Base-by-base conservation (phyloP, 768 basidiomycete genomes). In the Suillus hirtellus region DNA sequence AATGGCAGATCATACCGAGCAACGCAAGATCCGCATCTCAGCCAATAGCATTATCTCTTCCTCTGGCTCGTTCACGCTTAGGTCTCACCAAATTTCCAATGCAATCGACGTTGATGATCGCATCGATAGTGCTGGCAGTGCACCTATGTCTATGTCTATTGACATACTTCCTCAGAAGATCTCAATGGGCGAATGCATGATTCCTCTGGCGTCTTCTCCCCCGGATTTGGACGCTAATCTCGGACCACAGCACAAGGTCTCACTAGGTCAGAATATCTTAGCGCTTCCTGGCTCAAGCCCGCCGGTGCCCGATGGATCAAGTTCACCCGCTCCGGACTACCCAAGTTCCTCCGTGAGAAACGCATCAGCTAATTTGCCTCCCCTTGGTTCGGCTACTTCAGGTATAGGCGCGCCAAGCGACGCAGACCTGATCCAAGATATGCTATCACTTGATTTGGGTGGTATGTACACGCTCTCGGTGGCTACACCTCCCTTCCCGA, bases 11-110 rank as follows among this genome's bases (percentile, higher is more conserved):
- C 60, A 37, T 24, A 60, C 54, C 14, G 17, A 52, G 34, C 44
- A 43, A 6, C 47, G 34, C 60, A 58, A 63, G 12, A 37, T 73
- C 27, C 70, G 66, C 27, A 60, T 75, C 17, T 69, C 70, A 15
- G 61, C 62, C 12, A 75, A 74, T 44, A 75, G 72, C 43, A 71
- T 75, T 27, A 72, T 75, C 50, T 67, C 73, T 27, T 68, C 73
- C 34, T 75, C 73, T 8, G 73, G 60, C 47, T 72, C 74, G 15
- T 69, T 75, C n/a, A 67, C 72, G 0, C 59, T 74, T 11, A 47
- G 34, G 42, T 60, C 63, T n/a, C 19, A 62, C 63, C 21, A 66
- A 34, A 44, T 47, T 8, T 17, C 12, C 27, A 64, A 53, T 19
- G 43, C 50, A 1, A 34, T 2, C 24, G 17, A 31, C n/a, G 11